Evolutionary conservation across 805 yeast genomes (phyloP).

Genomic region (Candida piceae): DNA sequence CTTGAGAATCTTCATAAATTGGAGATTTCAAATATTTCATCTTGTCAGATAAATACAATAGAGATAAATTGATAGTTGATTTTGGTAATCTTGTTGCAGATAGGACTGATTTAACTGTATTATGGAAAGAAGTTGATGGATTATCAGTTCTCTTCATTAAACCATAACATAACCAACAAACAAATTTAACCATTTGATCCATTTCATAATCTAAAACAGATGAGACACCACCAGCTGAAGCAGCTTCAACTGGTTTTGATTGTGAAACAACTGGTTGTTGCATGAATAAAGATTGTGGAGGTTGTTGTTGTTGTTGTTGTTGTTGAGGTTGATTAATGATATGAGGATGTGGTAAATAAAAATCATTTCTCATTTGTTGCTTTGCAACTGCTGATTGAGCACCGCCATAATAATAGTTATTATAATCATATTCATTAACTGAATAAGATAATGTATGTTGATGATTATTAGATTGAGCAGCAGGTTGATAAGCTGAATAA

Average conservation of each 20-base stretch:
- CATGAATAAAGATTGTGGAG: constrained; percentile 3
- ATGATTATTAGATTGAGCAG: constrained; percentile 15
- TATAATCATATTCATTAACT: constrained; percentile 10
- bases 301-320: constrained; percentile 9
- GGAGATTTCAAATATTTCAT: constrained; percentile 33
- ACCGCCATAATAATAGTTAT: constrained; percentile 5
- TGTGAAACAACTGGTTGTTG: constrained; percentile 5
- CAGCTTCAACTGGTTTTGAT: constrained; percentile 1
- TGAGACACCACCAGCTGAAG: constrained; percentile 57
- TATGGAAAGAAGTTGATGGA: constrained; percentile 48
- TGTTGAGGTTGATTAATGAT: constrained; percentile 6
- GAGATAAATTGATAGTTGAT: constrained; percentile 71
- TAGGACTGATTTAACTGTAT: constrained; percentile 61
- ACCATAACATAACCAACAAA: constrained; percentile 69
- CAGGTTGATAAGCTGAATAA: constrained; percentile 6
- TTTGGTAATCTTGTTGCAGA: constrained; percentile 85
- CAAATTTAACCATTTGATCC: constrained; percentile 71
- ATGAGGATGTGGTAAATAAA: too few relatives aligned
- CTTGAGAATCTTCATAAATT: constrained; percentile 29
- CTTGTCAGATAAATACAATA: constrained; percentile 69
- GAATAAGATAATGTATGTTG: constrained; percentile 19
- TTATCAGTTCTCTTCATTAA: constrained; percentile 49
- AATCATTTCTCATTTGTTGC: constrained; percentile 6
- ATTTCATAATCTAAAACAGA: constrained; percentile 77
- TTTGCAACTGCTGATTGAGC: not conserved